phyloP scores from a whole-genome alignment of 371 early-diverging fungal species.

The Mycotypha africana region DNA sequence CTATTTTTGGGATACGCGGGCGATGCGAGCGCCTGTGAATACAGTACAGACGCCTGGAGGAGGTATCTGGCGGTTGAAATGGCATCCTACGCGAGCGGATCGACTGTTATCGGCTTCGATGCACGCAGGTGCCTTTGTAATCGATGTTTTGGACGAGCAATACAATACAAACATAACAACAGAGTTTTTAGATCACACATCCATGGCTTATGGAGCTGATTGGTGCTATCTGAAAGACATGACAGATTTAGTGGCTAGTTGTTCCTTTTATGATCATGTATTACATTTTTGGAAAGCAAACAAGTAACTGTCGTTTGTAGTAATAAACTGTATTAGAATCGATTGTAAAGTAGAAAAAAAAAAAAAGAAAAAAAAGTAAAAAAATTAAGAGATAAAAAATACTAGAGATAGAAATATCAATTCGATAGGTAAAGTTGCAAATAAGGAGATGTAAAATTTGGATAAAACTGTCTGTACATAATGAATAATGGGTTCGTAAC shows the following conservation, averaged over 20 bases:
- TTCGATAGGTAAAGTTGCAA: slow-evolving; percentile 27
- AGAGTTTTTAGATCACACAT: slow-evolving; percentile 70
- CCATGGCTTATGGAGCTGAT: slow-evolving; percentile 89
- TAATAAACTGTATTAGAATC: too few relatives aligned
- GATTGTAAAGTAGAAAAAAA: too few relatives aligned
- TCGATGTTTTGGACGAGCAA: slow-evolving; percentile 10
- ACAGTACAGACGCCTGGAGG: slow-evolving; percentile 69
- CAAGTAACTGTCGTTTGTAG: too few relatives aligned
- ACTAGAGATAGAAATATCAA: too few relatives aligned
- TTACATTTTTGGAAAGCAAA: slow-evolving; percentile 79
- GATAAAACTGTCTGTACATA: slow-evolving; percentile 21
- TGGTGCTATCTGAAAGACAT: slow-evolving; percentile 74
- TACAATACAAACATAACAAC: slow-evolving; percentile 4
- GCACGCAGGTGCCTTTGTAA: slow-evolving; percentile 62
- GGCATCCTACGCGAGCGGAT: slow-evolving; percentile 73
- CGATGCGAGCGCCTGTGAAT: slow-evolving; percentile 66
- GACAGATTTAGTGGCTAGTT: slow-evolving; percentile 65
- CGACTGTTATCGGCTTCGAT: slow-evolving; percentile 82
- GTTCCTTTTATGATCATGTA: slow-evolving; percentile 92
- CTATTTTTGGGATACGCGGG: slow-evolving; percentile 84
- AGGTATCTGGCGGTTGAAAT: slow-evolving; percentile 92
- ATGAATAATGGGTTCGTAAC: slow-evolving; percentile 18
- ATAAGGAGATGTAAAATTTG: slow-evolving; percentile 27
- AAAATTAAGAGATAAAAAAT: too few relatives aligned
- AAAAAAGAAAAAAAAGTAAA: too few relatives aligned